Evolutionary conservation across 768 basidiomycete species (phyloP).

Genomic region (Pulveroboletus ravenelii): DNA sequence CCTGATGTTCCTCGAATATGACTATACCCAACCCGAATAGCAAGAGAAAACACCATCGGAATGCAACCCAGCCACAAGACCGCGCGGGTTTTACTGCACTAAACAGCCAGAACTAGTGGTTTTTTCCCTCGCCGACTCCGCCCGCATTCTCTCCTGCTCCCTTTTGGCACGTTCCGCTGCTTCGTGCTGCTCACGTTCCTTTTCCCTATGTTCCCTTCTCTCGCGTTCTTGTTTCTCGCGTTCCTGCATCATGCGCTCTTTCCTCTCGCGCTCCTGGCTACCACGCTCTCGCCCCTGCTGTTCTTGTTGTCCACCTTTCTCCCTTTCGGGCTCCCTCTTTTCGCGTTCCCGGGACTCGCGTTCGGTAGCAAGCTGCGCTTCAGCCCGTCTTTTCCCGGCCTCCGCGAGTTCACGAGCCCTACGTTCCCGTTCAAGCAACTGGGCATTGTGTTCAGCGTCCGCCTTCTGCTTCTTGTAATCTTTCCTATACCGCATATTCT

Average conservation of each 20-base stretch:
- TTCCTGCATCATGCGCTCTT: not conserved
- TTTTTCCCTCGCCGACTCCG: not conserved
- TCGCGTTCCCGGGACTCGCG: constrained; percentile 8
- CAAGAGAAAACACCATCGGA: not conserved
- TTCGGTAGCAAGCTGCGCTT: constrained; percentile 18
- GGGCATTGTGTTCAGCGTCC: constrained; percentile 15
- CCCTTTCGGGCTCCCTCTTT: not conserved
- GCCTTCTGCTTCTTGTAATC: constrained; percentile 17
- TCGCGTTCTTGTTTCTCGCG: not conserved
- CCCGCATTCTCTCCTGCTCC: not conserved
- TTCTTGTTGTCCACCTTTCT: not conserved
- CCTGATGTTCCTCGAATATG: too few species aligned
- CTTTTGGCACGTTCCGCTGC: not conserved
- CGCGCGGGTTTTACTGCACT: constrained; percentile 4
- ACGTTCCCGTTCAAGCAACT: constrained; percentile 24
- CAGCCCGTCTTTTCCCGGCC: constrained; percentile 10
- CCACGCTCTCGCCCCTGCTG: not conserved
- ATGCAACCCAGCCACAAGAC: not conserved
- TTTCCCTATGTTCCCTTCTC: not conserved
- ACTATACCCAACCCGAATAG: too few species aligned
- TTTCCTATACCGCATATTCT: constrained; percentile 22
- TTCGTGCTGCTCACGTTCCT: not conserved
- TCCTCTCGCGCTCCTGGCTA: not conserved
- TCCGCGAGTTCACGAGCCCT: constrained; percentile 24
- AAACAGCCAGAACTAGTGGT: not conserved